A percentile compares a stretch with the other conserved stretches of the same genome.
Evolutionary conservation across 495 filamentous ascomycete species (phyloP).

Genomic region (Hypomontagnella submonticulosa): DNA sequence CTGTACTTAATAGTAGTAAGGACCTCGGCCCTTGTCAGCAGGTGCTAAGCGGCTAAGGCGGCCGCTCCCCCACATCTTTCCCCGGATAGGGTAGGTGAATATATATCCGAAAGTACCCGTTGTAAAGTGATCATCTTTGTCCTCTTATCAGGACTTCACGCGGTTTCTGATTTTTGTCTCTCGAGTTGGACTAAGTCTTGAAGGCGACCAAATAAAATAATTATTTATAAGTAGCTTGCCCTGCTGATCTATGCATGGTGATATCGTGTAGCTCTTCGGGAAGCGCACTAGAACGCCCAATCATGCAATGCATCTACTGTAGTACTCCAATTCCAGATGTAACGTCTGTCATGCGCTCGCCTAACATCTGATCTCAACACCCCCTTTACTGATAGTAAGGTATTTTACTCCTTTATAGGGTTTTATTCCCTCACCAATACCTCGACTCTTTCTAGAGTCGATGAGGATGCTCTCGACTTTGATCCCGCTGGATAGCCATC

Average conservation of each 20-base stretch:
- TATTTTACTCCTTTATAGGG: slow-evolving; percentile 99
- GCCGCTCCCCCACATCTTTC: slow-evolving; percentile 29
- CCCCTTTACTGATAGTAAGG: slow-evolving; percentile 84
- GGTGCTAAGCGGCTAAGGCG: slow-evolving; percentile 8
- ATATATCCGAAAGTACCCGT: slow-evolving; percentile 34
- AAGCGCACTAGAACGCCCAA: slow-evolving; percentile 32
- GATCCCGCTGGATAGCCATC: slow-evolving; percentile 94
- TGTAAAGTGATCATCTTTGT: neutral
- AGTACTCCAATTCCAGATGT: slow-evolving; percentile 31
- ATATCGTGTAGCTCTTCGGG: slow-evolving; percentile 16
- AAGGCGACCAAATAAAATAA: neutral
- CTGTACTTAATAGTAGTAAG: neutral
- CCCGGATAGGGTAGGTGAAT: slow-evolving; percentile 18
- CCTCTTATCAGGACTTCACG: neutral
- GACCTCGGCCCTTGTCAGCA: slow-evolving; percentile 26
- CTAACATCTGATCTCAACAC: slow-evolving; percentile 82
- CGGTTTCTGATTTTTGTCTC: neutral
- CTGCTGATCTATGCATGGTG: slow-evolving; percentile 25
- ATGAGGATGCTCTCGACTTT: slow-evolving; percentile 89
- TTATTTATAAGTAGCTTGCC: slow-evolving; percentile 13
- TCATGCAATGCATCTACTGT: slow-evolving; percentile 30
- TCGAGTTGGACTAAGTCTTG: neutral
- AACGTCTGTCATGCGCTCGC: slow-evolving; percentile 19
- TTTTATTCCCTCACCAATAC: slow-evolving; percentile 86
- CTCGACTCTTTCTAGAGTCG: slow-evolving; percentile 85